These are phyloP conservation scores for Tetragonia tetragonoides DNA, from an alignment of 148 eudicot genomes.

Conservation along the genomic window DNA sequence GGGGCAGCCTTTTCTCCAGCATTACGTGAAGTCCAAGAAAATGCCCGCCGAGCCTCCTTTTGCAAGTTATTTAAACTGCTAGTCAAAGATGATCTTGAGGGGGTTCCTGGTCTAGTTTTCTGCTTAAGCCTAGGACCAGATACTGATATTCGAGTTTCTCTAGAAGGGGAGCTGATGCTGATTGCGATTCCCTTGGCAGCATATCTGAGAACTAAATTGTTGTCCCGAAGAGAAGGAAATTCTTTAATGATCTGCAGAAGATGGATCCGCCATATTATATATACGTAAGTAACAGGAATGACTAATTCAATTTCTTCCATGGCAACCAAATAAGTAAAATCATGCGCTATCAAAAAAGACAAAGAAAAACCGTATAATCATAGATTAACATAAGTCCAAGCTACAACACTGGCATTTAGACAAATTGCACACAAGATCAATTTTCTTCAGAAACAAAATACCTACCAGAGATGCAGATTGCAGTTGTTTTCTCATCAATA, in stretches of 20 bases:
- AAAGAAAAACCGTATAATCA: neutral
- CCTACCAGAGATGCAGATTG: constrained; percentile 94
- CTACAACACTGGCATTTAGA: neutral
- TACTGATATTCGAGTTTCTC: constrained; percentile 77
- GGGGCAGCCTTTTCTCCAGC: constrained; percentile 66
- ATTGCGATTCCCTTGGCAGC: constrained; percentile 90
- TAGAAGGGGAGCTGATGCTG: constrained; percentile 66
- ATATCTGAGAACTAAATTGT: constrained; percentile 59
- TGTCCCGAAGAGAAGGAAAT: constrained; percentile 78
- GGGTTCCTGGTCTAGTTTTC: constrained; percentile 59
- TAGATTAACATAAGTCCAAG: constrained; percentile 5
- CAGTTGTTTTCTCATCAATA: constrained; percentile 94
- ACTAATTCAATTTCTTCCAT: constrained; percentile 3
- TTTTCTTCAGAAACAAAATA: constrained; percentile 3
- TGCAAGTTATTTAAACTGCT: constrained; percentile 87
- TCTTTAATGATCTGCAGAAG: constrained; percentile 79
- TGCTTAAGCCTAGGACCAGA: constrained; percentile 69
- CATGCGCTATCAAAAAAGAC: neutral
- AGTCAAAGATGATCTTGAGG: constrained; percentile 63
- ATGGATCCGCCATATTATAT: constrained; percentile 14
- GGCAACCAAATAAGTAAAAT: neutral
- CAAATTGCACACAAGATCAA: neutral
- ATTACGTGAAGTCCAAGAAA: constrained; percentile 93
- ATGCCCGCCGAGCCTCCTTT: constrained; percentile 90
- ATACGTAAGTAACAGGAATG: constrained; percentile 2